phyloP scores from a whole-genome alignment of 2,329 filamentous ascomycete species.

The Neurospora crassa region DNA sequence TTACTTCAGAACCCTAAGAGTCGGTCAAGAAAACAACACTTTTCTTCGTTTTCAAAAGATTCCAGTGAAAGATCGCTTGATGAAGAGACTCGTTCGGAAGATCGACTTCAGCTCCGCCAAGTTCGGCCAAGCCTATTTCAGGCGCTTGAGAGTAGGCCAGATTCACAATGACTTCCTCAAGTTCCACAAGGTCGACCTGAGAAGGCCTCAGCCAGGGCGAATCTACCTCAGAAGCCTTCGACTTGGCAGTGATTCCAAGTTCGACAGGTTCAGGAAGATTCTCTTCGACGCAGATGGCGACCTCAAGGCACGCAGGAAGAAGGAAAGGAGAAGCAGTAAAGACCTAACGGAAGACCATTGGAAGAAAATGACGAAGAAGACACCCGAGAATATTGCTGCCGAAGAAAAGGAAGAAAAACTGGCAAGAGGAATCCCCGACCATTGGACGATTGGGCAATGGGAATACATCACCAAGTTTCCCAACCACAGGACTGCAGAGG shows the following conservation, averaged over 20 bases:
- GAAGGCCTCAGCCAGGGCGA: background rate
- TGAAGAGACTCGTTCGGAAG: background rate
- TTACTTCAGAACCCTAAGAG: background rate
- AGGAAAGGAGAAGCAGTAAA: background rate
- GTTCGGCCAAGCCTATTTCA: background rate
- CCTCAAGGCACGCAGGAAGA: background rate
- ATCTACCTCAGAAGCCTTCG: background rate
- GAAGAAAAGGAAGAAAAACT: background rate
- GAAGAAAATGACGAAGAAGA: background rate
- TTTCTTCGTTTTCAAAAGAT: background rate
- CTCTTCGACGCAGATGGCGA: background rate
- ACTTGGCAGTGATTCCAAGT: background rate
- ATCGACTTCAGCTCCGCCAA: background rate
- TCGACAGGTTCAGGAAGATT: background rate
- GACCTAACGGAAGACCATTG: background rate
- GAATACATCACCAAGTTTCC: background rate
- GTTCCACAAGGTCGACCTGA: background rate
- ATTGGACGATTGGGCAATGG: background rate
- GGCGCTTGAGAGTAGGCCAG: background rate
- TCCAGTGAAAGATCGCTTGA: background rate
- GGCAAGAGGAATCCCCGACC: background rate
- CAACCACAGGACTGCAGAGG: background rate
- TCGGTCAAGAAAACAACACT: background rate
- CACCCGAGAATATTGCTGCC: background rate
- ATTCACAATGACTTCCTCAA: background rate